phyloP scores from a whole-genome alignment of 2,329 filamentous ascomycete genomes.

The Cladosporium cucumerinum region DNA sequence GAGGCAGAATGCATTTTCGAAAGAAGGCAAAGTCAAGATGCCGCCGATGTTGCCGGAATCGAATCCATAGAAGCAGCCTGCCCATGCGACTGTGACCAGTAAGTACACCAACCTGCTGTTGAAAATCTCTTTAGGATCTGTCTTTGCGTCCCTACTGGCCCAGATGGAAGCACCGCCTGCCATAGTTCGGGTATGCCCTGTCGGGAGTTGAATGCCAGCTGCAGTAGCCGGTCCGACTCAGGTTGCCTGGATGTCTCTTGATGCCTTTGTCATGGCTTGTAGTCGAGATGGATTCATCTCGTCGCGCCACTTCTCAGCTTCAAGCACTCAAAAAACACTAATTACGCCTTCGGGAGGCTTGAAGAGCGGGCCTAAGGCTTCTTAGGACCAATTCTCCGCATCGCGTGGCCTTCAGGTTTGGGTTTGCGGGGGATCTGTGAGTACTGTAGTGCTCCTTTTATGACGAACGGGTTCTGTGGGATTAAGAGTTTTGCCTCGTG shows the following conservation, averaged over 20 bases:
- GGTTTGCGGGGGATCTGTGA: neutral
- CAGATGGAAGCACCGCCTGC: conserved; percentile 20
- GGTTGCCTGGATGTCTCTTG: neutral
- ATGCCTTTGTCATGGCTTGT: neutral
- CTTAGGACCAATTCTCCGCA: neutral
- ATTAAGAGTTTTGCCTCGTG: neutral
- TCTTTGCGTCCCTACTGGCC: conserved; percentile 21
- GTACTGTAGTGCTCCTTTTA: neutral
- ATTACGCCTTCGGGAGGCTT: neutral
- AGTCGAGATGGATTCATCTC: neutral
- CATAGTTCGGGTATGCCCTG: conserved; percentile 1
- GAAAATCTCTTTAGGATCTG: conserved; percentile 21
- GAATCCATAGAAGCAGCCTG: conserved; percentile 23
- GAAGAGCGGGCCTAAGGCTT: neutral
- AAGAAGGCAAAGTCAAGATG: conserved; percentile 21
- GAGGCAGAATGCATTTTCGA: conserved; percentile 22
- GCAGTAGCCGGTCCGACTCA: neutral
- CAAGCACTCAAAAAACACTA: neutral
- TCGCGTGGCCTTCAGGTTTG: conserved; percentile 1
- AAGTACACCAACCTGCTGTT: conserved; percentile 20
- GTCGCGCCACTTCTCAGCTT: neutral
- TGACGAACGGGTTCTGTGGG: neutral
- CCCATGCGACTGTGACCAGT: conserved; percentile 20
- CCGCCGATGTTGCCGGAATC: conserved; percentile 23
- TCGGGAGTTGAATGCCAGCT: neutral